phyloP scores from a whole-genome alignment of 1,284 basidiomycete genomes.

The Leccinum subfulvum region DNA sequence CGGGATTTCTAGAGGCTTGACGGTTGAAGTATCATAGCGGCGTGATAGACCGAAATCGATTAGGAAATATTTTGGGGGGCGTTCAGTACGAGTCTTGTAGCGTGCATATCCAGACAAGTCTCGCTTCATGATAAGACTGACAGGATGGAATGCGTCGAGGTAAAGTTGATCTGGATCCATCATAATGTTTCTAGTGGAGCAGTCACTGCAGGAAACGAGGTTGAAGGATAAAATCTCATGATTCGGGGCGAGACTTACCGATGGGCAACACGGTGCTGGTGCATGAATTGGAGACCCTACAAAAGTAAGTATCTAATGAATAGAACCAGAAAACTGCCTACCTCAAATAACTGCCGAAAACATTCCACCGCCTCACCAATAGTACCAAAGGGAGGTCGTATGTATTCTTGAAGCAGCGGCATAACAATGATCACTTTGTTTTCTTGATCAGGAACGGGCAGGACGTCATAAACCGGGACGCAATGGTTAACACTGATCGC shows the following conservation, averaged over 20 bases:
- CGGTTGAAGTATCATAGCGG: slow-evolving; percentile 23
- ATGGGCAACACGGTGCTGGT: slow-evolving; percentile 24
- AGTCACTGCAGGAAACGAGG: slow-evolving; percentile 16
- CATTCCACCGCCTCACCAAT: slow-evolving; percentile 37
- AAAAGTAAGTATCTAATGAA: not conserved
- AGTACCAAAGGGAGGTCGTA: slow-evolving; percentile 28
- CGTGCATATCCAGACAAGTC: slow-evolving; percentile 24
- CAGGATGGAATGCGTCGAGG: slow-evolving; percentile 29
- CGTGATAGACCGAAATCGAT: slow-evolving; percentile 42
- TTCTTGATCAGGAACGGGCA: slow-evolving; percentile 18
- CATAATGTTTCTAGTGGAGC: slow-evolving; percentile 35
- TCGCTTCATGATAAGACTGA: slow-evolving; percentile 10
- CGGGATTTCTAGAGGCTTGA: slow-evolving; percentile 19
- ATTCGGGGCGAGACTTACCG: not conserved
- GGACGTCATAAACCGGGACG: slow-evolving; percentile 34
- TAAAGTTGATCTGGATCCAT: slow-evolving; percentile 33
- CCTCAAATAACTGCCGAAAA: slow-evolving; percentile 38
- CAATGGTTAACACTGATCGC: slow-evolving; percentile 33
- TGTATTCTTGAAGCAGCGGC: slow-evolving; percentile 29
- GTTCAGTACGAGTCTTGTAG: slow-evolving; percentile 28
- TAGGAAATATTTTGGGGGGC: slow-evolving; percentile 35
- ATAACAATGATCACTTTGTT: slow-evolving; percentile 30
- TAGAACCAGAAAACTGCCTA: slow-evolving; percentile 3
- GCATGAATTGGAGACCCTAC: slow-evolving; percentile 27
- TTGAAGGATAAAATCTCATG: too few species aligned